Conservation (phyloP, 495 filamentous ascomycete genomes). For the Neurospora terricola region DNA sequence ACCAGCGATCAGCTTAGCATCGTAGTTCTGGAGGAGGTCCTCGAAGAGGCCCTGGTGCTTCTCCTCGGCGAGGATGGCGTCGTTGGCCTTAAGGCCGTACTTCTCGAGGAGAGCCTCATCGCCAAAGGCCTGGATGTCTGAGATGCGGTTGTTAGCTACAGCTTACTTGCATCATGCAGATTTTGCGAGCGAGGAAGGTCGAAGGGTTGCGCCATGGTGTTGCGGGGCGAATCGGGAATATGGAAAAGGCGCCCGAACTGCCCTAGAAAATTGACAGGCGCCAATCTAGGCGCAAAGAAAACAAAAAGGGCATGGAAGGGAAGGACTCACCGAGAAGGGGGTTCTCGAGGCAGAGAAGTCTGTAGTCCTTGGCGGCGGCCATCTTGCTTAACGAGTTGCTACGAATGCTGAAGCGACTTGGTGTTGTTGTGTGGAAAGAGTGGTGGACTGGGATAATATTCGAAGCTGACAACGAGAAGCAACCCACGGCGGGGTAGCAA, state of each 20-base stretch:
- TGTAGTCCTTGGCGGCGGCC: conserved; percentile 64
- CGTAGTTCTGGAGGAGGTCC: conserved; percentile 74
- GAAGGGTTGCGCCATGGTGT: not conserved
- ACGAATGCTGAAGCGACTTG: conserved; percentile 2
- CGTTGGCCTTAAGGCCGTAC: conserved; percentile 89
- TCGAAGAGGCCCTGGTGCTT: conserved; percentile 86
- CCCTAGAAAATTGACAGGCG: not conserved
- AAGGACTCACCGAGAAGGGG: conserved; percentile 69
- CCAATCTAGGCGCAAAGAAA: conserved; percentile 6
- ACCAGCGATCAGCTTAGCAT: conserved; percentile 90
- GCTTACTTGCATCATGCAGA: not conserved
- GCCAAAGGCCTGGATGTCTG: conserved; percentile 87
- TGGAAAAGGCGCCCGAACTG: not conserved
- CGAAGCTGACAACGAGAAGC: not conserved
- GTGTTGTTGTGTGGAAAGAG: conserved; percentile 10
- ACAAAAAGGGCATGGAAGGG: not conserved
- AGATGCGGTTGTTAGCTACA: not conserved
- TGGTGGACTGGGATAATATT: conserved; percentile 5
- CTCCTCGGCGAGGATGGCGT: conserved; percentile 91
- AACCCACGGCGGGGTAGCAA: not conserved
- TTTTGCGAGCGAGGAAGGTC: not conserved
- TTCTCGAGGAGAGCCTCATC: conserved; percentile 75
- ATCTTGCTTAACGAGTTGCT: conserved; percentile 38
- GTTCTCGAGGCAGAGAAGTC: conserved; percentile 88
- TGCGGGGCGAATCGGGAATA: not conserved